A percentile compares a stretch with the other conserved stretches of the same genome.
These are phyloP conservation scores for Trichosporon coremiiforme DNA, from an alignment of 1,284 basidiomycete genomes.

Conservation along the genomic window DNA sequence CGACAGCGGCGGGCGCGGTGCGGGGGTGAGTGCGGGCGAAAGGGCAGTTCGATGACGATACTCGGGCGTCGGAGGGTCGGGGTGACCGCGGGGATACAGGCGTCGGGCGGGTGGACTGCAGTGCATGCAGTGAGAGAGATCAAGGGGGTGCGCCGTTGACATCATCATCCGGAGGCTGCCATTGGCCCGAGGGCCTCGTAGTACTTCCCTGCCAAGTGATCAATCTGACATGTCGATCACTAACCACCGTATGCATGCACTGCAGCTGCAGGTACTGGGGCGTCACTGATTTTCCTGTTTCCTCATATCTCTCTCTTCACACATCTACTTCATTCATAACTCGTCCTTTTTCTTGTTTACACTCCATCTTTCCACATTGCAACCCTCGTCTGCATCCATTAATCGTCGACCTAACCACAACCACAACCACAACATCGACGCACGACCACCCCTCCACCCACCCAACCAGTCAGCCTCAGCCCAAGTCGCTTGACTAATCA, in stretches of 20 bases:
- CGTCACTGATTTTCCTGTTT: constrained; percentile 12
- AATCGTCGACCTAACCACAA: background rate
- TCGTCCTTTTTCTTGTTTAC: background rate
- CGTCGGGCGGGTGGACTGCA: background rate
- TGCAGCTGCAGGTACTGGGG: background rate
- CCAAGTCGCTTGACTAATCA: background rate
- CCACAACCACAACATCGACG: background rate
- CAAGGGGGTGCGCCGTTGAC: background rate
- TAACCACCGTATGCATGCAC: background rate
- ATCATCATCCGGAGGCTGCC: background rate
- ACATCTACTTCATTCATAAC: background rate
- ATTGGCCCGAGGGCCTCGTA: background rate
- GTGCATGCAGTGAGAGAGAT: background rate
- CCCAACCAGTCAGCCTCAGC: too few species aligned
- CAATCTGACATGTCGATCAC: constrained; percentile 12
- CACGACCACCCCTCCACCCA: background rate
- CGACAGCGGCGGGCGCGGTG: background rate
- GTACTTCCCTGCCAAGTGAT: background rate
- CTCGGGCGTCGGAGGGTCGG: background rate
- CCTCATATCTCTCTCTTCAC: background rate
- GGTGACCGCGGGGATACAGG: background rate
- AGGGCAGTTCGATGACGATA: background rate
- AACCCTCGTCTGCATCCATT: background rate
- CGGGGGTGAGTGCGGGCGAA: background rate
- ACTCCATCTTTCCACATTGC: background rate